Conservation (phyloP, 2,329 filamentous ascomycete species). For the Pestalotiopsis sp. region DNA sequence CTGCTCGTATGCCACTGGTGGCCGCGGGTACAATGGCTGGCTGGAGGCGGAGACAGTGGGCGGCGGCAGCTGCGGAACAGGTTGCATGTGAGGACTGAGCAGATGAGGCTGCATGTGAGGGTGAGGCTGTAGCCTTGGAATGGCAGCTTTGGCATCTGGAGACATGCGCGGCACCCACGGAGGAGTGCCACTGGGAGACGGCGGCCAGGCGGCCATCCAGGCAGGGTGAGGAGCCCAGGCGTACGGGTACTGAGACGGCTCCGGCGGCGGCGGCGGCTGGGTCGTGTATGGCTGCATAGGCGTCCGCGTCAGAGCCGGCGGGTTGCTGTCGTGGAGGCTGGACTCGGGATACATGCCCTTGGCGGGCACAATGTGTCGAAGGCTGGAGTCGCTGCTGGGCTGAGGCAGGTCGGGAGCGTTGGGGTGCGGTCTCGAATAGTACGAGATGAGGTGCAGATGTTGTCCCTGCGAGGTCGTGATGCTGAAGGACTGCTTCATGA, state of each 20-base stretch:
- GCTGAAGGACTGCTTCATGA: slow-evolving; percentile 99
- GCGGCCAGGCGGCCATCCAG: slow-evolving; percentile 36
- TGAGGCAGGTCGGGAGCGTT: slow-evolving; percentile 74
- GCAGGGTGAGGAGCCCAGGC: slow-evolving; percentile 40
- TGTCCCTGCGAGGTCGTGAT: slow-evolving; percentile 89
- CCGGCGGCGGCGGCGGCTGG: slow-evolving; percentile 19
- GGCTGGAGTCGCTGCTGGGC: slow-evolving; percentile 77
- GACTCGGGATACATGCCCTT: slow-evolving; percentile 99
- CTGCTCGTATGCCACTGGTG: slow-evolving; percentile 23
- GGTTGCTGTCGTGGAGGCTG: slow-evolving; percentile 82
- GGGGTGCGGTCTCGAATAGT: slow-evolving; percentile 83
- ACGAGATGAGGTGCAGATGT: slow-evolving; percentile 96
- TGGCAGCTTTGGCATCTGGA: slow-evolving; percentile 29
- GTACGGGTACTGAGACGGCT: slow-evolving; percentile 39
- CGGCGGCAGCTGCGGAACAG: slow-evolving; percentile 20
- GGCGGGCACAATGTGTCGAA: slow-evolving; percentile 81
- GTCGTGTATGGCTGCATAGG: slow-evolving; percentile 60
- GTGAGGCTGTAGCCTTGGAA: slow-evolving; percentile 19
- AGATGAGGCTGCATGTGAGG: slow-evolving; percentile 15
- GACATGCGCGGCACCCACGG: slow-evolving; percentile 34
- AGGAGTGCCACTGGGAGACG: slow-evolving; percentile 45
- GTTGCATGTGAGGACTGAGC: slow-evolving; percentile 17
- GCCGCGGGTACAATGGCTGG: slow-evolving; percentile 27
- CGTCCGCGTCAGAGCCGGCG: slow-evolving; percentile 78
- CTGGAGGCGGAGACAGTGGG: slow-evolving; percentile 20